phyloP scores from a whole-genome alignment of 192 early-diverging fungal species.

The Linnemannia zychae region DNA sequence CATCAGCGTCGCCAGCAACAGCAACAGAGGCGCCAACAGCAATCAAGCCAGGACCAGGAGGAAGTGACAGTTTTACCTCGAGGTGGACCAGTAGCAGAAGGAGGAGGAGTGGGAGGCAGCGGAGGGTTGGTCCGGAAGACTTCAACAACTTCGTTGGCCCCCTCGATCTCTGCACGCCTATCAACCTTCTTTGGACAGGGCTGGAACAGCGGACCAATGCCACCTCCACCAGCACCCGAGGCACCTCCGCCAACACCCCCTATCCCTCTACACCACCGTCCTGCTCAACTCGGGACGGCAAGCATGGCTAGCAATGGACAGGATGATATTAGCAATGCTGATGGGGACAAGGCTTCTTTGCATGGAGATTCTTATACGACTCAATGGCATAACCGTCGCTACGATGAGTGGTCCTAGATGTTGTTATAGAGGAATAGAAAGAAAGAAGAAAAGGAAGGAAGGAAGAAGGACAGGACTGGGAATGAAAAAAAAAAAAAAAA shows the following conservation, averaged over 20 bases:
- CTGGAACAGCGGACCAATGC: conserved; percentile 47
- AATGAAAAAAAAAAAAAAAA: background rate
- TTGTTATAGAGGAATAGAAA: background rate
- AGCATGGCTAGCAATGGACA: background rate
- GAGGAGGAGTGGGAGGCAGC: background rate
- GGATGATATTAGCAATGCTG: background rate
- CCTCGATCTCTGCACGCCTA: conserved; percentile 29
- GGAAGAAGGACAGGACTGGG: background rate
- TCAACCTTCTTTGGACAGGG: conserved; percentile 40
- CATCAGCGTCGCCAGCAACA: conserved; percentile 24
- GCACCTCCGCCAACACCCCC: background rate
- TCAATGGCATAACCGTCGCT: conserved; percentile 44
- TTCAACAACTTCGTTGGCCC: conserved; percentile 23
- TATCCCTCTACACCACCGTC: background rate
- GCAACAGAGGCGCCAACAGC: conserved; percentile 16
- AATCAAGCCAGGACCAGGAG: background rate
- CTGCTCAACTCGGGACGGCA: background rate
- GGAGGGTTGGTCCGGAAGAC: conserved; percentile 15
- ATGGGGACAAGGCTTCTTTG: conserved; percentile 23
- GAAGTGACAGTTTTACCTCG: background rate
- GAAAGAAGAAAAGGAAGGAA: background rate
- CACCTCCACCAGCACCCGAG: conserved; percentile 20
- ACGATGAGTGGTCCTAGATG: conserved; percentile 41
- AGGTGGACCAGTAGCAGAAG: background rate
- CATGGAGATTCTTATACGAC: conserved; percentile 36